Base-by-base conservation (phyloP, 1,284 basidiomycete genomes). In the Flammula alnicola region DNA sequence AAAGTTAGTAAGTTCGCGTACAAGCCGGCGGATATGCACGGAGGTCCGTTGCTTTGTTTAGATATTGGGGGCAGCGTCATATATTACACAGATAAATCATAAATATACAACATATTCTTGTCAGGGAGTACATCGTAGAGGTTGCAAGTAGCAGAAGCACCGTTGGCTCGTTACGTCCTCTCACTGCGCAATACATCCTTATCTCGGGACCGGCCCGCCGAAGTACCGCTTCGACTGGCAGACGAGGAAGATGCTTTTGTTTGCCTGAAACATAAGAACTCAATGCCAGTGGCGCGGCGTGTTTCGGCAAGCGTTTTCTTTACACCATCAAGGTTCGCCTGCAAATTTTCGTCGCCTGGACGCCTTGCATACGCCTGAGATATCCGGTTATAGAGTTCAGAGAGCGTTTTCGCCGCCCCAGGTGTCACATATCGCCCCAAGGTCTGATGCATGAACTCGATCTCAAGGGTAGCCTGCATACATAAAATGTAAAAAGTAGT, bases 361-460 rank as follows among this genome's bases (percentile, higher is more conserved):
- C 88, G 78, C 35, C 91, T 84, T 22, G 86, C 80, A 70, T 98
- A 98, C 20, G 92, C 90, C 65, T 92, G 84, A 17, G 93, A 95
- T 61, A 99, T 98, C 60, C 89, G 93, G 64, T 90, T 91, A 75
- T 99, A 99, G 29, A 98, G 81, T 51, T 95, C 87, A 33, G 92
- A 91, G 20, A 99, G 79, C 36, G 84, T 90, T 63, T 84, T 82
- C 45, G 91, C 90, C 4, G 96, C 92, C 4, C 79, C 65, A 0
- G 86, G 76, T 3, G 91, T 91, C 37, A 98, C 89, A 67, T 95
- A 96, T 53, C 88, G 86, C 23, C 88, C 83, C 31, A 99, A 78
- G 4, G 92, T 95, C 72, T 98, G 96, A 69, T 99, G 95, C 72
- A 98, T 85, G 73, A 98, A 99, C 71, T 99, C 97, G 60, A 98